Conservation (phyloP, 495 filamentous ascomycete species). For the Talaromyces wortmannii region DNA sequence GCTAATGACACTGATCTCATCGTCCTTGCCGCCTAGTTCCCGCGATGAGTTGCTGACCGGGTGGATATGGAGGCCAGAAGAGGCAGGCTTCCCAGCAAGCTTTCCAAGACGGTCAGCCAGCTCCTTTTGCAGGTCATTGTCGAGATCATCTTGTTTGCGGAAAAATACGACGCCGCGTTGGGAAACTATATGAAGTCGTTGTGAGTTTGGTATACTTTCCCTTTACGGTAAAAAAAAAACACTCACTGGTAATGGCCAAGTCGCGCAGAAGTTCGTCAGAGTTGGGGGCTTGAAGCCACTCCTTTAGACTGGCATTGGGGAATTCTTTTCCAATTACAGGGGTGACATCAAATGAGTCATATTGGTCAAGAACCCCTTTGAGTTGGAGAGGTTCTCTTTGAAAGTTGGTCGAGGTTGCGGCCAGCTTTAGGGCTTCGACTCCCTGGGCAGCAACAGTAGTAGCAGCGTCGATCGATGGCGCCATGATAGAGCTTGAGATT, state of each 20-base stretch:
- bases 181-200: conserved; percentile 48
- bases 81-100: conserved; percentile 57
- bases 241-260: conserved; percentile 26
- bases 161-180: conserved; percentile 79
- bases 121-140: conserved; percentile 63
- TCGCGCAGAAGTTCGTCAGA: conserved; percentile 53
- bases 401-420: background rate
- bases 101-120: conserved; percentile 59
- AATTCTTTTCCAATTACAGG: conserved; percentile 65
- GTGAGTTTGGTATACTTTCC: background rate
- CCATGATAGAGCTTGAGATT: background rate
- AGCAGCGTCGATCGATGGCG: background rate
- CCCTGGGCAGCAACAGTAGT: background rate
- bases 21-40: conserved; percentile 52
- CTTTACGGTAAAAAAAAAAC: background rate
- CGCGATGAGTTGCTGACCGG: conserved; percentile 57
- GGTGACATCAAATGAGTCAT: conserved; percentile 57
- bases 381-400: conserved; percentile 36
- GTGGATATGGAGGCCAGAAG: conserved; percentile 67
- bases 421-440: background rate
- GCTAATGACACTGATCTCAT: conserved; percentile 70
- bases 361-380: conserved; percentile 48
- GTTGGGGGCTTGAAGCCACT: conserved; percentile 54
- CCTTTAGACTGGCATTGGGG: conserved; percentile 47
- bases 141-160: conserved; percentile 61